These are phyloP conservation scores for Pigoraptor vietnamica DNA, from an alignment of 78 protist species.

Conservation along the genomic window DNA sequence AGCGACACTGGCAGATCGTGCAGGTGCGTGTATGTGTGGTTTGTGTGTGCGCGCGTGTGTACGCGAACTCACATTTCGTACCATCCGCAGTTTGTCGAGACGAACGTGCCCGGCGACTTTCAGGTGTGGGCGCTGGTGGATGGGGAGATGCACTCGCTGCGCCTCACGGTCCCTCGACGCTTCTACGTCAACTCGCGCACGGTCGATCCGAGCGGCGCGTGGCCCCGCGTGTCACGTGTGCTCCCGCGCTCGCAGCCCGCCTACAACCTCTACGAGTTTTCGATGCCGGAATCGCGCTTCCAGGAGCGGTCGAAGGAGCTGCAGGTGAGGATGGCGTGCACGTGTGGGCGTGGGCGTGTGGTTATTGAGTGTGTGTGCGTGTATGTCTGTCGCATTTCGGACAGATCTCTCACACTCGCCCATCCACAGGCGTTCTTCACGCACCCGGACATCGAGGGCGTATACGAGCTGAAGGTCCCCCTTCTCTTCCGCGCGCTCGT, in stretches of 20 bases:
- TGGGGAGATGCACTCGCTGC: slow-evolving; percentile 27
- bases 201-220: not conserved
- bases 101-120: slow-evolving; percentile 19
- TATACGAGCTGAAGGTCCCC: slow-evolving; percentile 75
- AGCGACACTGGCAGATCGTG: not conserved
- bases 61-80: too few relatives aligned
- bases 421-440: slow-evolving; percentile 24
- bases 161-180: slow-evolving; percentile 55
- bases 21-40: not conserved
- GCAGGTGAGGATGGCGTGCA: not conserved
- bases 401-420: not conserved
- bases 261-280: not conserved
- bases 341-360: not conserved
- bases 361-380: not conserved
- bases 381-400: too few relatives aligned
- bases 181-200: slow-evolving; percentile 63
- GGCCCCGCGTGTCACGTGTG: not conserved
- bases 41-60: too few relatives aligned
- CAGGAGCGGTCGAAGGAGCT: not conserved
- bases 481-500: slow-evolving; percentile 57
- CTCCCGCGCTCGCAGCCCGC: slow-evolving; percentile 10
- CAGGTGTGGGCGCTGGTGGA: slow-evolving; percentile 14
- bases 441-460: slow-evolving; percentile 72
- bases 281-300: not conserved
- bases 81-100: not conserved